Evolutionary conservation across 441 rosid species (phyloP).

Genomic region (Biscutella laevigata): DNA sequence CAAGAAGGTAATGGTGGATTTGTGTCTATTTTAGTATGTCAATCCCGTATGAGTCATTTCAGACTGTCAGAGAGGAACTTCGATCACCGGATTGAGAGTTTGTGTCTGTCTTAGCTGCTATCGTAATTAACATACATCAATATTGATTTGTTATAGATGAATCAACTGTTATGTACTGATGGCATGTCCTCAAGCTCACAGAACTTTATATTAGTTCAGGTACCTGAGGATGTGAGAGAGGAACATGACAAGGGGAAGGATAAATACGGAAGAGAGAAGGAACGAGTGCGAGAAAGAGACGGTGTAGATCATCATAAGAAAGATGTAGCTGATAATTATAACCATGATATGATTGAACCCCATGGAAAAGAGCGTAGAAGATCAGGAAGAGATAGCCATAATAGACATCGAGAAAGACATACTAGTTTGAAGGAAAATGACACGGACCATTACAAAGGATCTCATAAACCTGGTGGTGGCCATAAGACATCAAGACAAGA

Average conservation of each 20-base stretch:
- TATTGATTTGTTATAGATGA: neutral
- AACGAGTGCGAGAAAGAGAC: constrained; percentile 39
- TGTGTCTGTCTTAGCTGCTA: neutral
- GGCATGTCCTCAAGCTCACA: constrained; percentile 8
- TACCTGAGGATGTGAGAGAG: constrained; percentile 42
- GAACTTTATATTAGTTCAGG: constrained; percentile 30
- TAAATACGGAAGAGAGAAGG: constrained; percentile 48
- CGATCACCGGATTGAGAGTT: neutral
- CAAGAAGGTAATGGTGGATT: constrained; percentile 38
- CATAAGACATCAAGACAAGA: constrained; percentile 44
- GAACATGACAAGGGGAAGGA: constrained; percentile 42
- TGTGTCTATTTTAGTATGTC: neutral
- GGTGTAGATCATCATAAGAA: constrained; percentile 34
- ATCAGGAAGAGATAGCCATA: constrained; percentile 38
- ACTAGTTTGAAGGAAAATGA: constrained; percentile 35
- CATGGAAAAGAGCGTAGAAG: constrained; percentile 33
- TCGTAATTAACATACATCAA: constrained; percentile 4
- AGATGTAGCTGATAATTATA: constrained; percentile 31
- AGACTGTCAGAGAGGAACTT: neutral
- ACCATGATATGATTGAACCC: constrained; percentile 30
- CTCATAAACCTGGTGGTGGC: constrained; percentile 34
- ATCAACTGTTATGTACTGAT: neutral
- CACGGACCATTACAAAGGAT: constrained; percentile 31
- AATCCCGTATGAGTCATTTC: neutral
- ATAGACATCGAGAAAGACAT: constrained; percentile 41